Evolutionary conservation across 306 rosid species (phyloP).

Genomic region (Trifolium subterraneum): DNA sequence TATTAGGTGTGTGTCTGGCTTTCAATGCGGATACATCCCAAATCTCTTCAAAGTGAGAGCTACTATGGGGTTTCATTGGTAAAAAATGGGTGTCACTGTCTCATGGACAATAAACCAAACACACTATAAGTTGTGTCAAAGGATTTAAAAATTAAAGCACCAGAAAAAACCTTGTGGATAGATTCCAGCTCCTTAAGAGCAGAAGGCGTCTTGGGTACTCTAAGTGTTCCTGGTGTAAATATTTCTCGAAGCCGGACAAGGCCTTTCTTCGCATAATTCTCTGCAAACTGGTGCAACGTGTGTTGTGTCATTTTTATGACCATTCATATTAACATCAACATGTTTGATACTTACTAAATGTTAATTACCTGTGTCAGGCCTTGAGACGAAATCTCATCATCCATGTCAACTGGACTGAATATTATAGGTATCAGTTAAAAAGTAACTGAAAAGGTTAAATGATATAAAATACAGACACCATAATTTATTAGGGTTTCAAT

Average conservation of each 20-base stretch:
- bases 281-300: slow-evolving; percentile 70
- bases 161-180: slow-evolving; percentile 75
- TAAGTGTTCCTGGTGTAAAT: slow-evolving; percentile 80
- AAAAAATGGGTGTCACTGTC: slow-evolving; percentile 15
- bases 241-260: slow-evolving; percentile 86
- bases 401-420: slow-evolving; percentile 93
- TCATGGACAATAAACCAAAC: neutral
- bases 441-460: slow-evolving; percentile 23
- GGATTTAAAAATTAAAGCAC: neutral
- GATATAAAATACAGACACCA: slow-evolving; percentile 25
- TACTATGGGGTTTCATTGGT: neutral
- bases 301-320: slow-evolving; percentile 19
- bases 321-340: slow-evolving; percentile 36
- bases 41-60: slow-evolving; percentile 1
- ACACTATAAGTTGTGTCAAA: neutral
- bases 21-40: neutral
- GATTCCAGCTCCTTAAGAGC: slow-evolving; percentile 92
- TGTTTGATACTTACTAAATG: slow-evolving; percentile 26
- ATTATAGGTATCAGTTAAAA: slow-evolving; percentile 36
- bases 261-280: slow-evolving; percentile 76
- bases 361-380: slow-evolving; percentile 82
- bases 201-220: slow-evolving; percentile 73
- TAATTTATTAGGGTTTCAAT: slow-evolving; percentile 33
- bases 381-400: slow-evolving; percentile 79
- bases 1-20: neutral